A percentile compares a stretch with the other conserved stretches of the same genome.
Conservation (phyloP, 257 asterid genomes). For the Solanum chaucha region DNA sequence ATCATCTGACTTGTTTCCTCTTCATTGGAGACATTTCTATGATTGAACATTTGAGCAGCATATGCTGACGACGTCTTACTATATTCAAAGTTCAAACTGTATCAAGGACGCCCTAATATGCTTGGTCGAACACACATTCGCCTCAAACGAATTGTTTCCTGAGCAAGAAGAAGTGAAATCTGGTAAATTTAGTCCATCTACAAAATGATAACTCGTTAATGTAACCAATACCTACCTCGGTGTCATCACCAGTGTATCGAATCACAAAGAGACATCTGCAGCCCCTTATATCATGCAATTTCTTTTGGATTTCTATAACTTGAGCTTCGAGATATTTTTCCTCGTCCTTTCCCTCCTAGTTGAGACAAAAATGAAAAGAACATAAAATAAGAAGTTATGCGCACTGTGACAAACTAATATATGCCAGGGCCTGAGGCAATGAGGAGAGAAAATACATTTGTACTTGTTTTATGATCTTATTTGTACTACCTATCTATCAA, state of each 20-base stretch:
- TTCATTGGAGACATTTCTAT: neutral
- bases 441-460: neutral
- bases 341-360: slow-evolving; percentile 60
- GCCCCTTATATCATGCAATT: slow-evolving; percentile 85
- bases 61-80: neutral
- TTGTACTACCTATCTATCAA: neutral
- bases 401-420: neutral
- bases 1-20: neutral
- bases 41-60: neutral
- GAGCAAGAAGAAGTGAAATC: neutral
- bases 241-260: slow-evolving; percentile 47
- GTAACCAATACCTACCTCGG: slow-evolving; percentile 33
- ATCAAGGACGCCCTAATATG: slow-evolving; percentile 5
- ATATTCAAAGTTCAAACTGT: neutral
- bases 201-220: neutral
- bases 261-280: slow-evolving; percentile 84
- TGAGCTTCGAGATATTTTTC: slow-evolving; percentile 75
- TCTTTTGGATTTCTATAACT: slow-evolving; percentile 52
- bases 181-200: neutral
- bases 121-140: slow-evolving; percentile 73
- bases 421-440: neutral
- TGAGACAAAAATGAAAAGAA: neutral
- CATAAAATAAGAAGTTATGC: neutral
- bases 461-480: neutral
- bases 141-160: slow-evolving; percentile 77